phyloP scores from a whole-genome alignment of 345 rosid genomes.

The Arabidopsis suecica region DNA sequence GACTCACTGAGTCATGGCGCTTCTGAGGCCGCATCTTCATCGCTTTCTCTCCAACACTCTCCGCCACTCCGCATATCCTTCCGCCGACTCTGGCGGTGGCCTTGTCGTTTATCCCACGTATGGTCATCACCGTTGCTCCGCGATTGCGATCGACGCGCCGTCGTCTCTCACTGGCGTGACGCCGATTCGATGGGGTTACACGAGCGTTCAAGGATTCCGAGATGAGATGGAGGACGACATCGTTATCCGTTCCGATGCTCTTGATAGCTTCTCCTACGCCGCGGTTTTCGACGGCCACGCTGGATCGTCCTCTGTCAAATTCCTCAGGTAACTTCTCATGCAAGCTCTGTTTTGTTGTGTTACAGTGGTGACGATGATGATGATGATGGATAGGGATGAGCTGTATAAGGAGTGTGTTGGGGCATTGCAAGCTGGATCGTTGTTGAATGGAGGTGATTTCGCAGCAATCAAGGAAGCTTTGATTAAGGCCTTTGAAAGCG shows the following conservation, averaged over 20 bases:
- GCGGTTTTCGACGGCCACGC: constrained; percentile 95
- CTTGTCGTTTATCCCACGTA: constrained; percentile 37
- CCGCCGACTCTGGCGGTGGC: constrained; percentile 23
- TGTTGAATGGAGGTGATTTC: constrained; percentile 65
- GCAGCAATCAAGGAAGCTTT: constrained; percentile 57
- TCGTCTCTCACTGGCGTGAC: constrained; percentile 63
- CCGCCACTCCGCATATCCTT: constrained; percentile 21
- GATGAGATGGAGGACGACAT: constrained; percentile 93
- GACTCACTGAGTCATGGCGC: constrained; percentile 70
- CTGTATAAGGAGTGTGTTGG: constrained; percentile 77
- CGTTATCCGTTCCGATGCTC: constrained; percentile 69
- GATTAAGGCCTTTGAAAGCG: constrained; percentile 66
- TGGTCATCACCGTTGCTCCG: constrained; percentile 60
- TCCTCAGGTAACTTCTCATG: constrained; percentile 66
- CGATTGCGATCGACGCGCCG: constrained; percentile 83
- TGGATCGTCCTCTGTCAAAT: constrained; percentile 72
- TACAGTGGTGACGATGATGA: not conserved
- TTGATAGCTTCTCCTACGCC: constrained; percentile 84
- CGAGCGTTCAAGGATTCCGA: constrained; percentile 77
- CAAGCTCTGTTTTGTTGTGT: not conserved
- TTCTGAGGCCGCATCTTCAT: constrained; percentile 65
- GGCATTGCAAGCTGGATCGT: constrained; percentile 75
- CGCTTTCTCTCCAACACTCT: constrained; percentile 54
- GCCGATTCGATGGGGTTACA: constrained; percentile 77
- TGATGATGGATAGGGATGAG: constrained; percentile 69